Evolutionary conservation across 208 protist genomes (phyloP), one percentile per base, ranked within the genome.

Genomic region (Leishmania turanica): DNA sequence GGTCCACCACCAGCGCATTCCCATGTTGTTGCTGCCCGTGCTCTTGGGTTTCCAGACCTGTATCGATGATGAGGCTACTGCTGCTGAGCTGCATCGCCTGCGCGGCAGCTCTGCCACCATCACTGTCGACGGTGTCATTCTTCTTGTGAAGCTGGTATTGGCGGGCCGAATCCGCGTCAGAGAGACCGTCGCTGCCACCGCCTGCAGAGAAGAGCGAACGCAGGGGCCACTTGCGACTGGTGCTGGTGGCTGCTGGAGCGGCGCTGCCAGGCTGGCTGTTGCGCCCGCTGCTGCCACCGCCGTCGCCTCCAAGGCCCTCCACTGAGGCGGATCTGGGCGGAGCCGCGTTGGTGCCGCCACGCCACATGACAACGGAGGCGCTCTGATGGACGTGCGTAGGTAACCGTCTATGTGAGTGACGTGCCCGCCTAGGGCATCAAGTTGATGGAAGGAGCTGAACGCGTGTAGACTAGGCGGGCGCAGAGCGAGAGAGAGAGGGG

Each of bases 121-220:
- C 51, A n/a, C 19, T 65, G 47, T 80, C 65, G 27, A 69, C 0
- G 21, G 77, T 77, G 66, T 86, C 78, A 19, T 15, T 78, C 62
- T 85, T 85, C 70, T 85, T 85, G 34, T 85, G 81, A 11, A 73
- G 60, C 51, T 79, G 70, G 58, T 85, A 77, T 51, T 64, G 58
- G 27, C 49, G 64, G 21, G 73, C 56, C n/a, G 56, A 58, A 27
- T 60, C 51, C 3, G 65, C 34, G 21, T 51, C n/a, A 40, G 62
- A 72, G 3, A 68, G 37, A 19, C 21, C 21, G 13, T 5, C n/a
- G 7, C 40, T 49, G 27, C 27, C 21, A 34, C 45, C 11, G 40
- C 53, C 24, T 42, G 56, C 65, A n/a, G 69, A 58, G 47, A 79
- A 71, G 56, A 79, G 68, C 2, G 68, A 75, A 2, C 58, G 54